phyloP scores from a whole-genome alignment of 257 asterid species.

The Ilex asprella region DNA sequence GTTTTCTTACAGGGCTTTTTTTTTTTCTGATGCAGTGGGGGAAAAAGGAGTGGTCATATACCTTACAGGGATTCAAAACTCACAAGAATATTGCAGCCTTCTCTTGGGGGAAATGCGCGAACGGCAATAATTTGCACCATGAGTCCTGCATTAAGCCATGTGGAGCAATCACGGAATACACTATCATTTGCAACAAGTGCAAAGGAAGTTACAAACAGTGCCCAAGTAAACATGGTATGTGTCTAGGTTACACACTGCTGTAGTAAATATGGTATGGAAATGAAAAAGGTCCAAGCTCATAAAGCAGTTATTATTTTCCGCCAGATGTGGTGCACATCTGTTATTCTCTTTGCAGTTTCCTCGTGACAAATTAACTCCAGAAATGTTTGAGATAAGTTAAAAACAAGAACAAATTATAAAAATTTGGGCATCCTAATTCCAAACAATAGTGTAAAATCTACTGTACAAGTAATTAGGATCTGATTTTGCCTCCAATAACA shows the following conservation, averaged over 20 bases:
- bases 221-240: slow-evolving; percentile 92
- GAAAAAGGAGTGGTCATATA: slow-evolving; percentile 66
- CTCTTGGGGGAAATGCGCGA: slow-evolving; percentile 95
- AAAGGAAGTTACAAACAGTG: slow-evolving; percentile 83
- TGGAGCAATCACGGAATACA: slow-evolving; percentile 90
- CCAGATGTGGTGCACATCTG: no score
- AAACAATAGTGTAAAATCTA: not conserved
- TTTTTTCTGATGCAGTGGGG: slow-evolving; percentile 50
- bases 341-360: no score
- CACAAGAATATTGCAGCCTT: slow-evolving; percentile 86
- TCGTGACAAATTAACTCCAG: no score
- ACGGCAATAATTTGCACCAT: slow-evolving; percentile 94
- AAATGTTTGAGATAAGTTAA: no score
- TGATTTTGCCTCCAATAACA: not conserved
- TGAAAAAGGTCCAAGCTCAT: not conserved
- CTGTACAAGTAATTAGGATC: not conserved
- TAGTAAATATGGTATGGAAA: slow-evolving; percentile 80
- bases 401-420: no score
- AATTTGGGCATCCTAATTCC: no score
- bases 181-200: slow-evolving; percentile 89
- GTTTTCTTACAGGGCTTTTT: not conserved
- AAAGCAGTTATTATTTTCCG: no score
- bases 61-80: slow-evolving; percentile 90
- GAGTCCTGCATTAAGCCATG: slow-evolving; percentile 92
- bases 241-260: slow-evolving; percentile 32